phyloP scores from a whole-genome alignment of 306 rosid species.

The Vicia faba region DNA sequence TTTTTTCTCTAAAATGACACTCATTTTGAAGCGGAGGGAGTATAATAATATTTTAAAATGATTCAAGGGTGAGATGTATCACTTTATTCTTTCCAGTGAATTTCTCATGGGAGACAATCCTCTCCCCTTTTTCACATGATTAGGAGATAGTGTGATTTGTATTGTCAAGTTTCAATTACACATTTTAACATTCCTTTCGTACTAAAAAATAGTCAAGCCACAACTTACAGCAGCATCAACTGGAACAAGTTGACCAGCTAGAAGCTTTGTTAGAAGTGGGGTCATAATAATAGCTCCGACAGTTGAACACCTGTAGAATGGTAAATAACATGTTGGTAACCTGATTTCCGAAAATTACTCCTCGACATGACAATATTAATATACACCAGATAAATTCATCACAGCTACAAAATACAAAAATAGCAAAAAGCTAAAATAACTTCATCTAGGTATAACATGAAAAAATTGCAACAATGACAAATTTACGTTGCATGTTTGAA shows the following conservation, averaged over 20 bases:
- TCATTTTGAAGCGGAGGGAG: too few species aligned
- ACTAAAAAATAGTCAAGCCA: constrained; percentile 13
- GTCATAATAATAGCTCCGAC: constrained; percentile 93
- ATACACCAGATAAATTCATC: constrained; percentile 7
- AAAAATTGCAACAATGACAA: too few species aligned
- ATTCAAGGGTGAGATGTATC: too few species aligned
- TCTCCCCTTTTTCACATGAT: background rate
- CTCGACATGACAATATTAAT: constrained; percentile 2
- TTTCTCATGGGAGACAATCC: too few species aligned
- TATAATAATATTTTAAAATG: too few species aligned
- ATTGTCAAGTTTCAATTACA: constrained; percentile 12
- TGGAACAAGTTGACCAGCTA: constrained; percentile 94
- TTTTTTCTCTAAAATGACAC: too few species aligned
- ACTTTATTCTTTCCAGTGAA: too few species aligned
- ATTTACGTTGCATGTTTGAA: too few species aligned
- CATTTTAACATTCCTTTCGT: constrained; percentile 29
- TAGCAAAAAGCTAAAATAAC: constrained; percentile 14
- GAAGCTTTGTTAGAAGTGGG: constrained; percentile 89
- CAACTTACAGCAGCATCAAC: constrained; percentile 93
- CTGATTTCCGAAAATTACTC: constrained; percentile 15
- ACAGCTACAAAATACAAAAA: constrained; percentile 25
- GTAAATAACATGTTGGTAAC: constrained; percentile 32
- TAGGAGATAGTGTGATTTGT: constrained; percentile 13
- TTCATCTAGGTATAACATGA: too few species aligned
- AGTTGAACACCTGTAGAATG: constrained; percentile 73